Percentiles rank a stretch among this genome's conserved stretches.
These are phyloP conservation scores for Ganoderma sp. DNA, from an alignment of 1,284 basidiomycete genomes.

Conservation along the genomic window DNA sequence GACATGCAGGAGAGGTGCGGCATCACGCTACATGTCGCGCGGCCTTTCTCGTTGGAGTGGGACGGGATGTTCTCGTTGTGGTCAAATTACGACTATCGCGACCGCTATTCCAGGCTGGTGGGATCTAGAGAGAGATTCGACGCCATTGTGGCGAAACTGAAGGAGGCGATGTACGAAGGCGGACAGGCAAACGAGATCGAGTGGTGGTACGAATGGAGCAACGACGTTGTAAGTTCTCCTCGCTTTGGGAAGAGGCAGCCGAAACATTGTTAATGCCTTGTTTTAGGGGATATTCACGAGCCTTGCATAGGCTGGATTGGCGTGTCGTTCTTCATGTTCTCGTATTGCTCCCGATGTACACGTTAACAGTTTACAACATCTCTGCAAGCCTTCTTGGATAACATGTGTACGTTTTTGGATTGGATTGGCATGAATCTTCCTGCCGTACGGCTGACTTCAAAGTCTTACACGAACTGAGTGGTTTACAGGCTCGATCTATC, in stretches of 20 bases:
- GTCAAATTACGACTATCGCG: not conserved
- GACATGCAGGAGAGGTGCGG: not conserved
- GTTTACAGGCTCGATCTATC: too few species aligned
- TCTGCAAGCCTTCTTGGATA: too few species aligned
- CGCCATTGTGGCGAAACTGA: not conserved
- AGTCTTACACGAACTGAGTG: too few species aligned
- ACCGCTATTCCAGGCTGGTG: not conserved
- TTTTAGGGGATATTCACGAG: not conserved
- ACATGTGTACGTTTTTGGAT: too few species aligned
- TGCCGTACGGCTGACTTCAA: too few species aligned
- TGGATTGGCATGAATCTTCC: too few species aligned
- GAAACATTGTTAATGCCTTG: not conserved
- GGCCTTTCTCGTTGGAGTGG: not conserved
- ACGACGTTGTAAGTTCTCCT: not conserved
- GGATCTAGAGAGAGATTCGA: not conserved
- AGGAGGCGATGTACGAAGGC: constrained; percentile 2
- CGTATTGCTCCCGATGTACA: not conserved
- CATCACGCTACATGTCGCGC: not conserved
- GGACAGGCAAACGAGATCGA: not conserved
- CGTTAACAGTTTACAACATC: too few species aligned
- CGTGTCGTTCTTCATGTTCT: not conserved
- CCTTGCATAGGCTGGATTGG: too few species aligned
- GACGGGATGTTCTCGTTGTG: not conserved
- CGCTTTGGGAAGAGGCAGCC: not conserved
- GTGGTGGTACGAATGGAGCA: not conserved